These are phyloP conservation scores for Leccinum ochraceum DNA, from an alignment of 768 basidiomycete species.

Conservation along the genomic window DNA sequence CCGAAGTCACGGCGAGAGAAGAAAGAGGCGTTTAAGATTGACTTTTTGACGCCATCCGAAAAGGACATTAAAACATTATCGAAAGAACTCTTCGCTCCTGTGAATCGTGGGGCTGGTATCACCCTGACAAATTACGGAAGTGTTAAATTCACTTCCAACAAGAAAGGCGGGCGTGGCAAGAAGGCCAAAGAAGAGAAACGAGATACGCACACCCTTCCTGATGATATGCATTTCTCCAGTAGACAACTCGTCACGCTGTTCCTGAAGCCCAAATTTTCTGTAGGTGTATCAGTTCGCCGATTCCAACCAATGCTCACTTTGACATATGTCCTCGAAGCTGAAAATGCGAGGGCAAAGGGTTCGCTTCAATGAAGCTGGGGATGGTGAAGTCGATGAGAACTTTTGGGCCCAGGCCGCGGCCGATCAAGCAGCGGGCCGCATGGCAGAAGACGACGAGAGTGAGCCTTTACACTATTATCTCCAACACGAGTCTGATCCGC, in stretches of 20 bases:
- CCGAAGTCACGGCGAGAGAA: slow-evolving; percentile 60
- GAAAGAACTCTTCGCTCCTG: slow-evolving; percentile 78
- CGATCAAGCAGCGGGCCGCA: slow-evolving; percentile 65
- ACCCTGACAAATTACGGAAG: slow-evolving; percentile 59
- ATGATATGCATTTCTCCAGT: slow-evolving; percentile 97
- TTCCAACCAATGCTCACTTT: slow-evolving; percentile 4
- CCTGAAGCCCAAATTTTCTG: slow-evolving; percentile 93
- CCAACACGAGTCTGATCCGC: slow-evolving; percentile 12
- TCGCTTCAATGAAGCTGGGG: slow-evolving; percentile 54
- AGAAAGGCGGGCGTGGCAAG: slow-evolving; percentile 45
- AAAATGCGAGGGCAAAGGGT: slow-evolving; percentile 82
- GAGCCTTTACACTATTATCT: slow-evolving; percentile 20
- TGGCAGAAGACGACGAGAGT: slow-evolving; percentile 66
- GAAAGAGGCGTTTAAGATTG: slow-evolving; percentile 83
- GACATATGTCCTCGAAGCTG: slow-evolving; percentile 49
- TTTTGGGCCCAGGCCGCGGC: slow-evolving; percentile 98
- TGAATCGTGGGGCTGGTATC: slow-evolving; percentile 67
- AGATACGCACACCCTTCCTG: slow-evolving; percentile 80
- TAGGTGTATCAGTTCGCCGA: slow-evolving; percentile 41
- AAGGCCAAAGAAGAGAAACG: slow-evolving; percentile 59
- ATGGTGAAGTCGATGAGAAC: slow-evolving; percentile 92
- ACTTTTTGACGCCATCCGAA: slow-evolving; percentile 64
- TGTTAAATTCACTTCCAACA: slow-evolving; percentile 23
- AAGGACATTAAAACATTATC: slow-evolving; percentile 60
- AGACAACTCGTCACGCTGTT: slow-evolving; percentile 89